Evolutionary conservation across 306 rosid genomes (phyloP).

Genomic region (Cicer arietinum): DNA sequence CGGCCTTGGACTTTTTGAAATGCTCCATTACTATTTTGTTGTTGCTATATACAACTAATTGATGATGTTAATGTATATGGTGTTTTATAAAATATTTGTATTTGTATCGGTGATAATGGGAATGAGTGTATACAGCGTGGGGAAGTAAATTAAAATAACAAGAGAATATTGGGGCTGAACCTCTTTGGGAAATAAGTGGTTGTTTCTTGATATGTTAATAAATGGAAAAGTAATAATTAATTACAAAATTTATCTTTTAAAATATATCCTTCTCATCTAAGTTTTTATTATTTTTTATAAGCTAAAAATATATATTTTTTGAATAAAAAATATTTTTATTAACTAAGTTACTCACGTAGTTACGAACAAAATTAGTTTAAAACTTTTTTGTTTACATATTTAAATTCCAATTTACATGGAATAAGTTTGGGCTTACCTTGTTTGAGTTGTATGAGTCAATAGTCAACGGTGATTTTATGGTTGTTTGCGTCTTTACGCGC

Average conservation of each 20-base stretch:
- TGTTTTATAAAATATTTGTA: not conserved
- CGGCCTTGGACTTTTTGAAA: slow-evolving; percentile 57
- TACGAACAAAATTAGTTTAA: no score
- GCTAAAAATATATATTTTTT: no score
- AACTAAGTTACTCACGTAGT: no score
- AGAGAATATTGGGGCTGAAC: not conserved
- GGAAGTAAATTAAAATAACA: not conserved
- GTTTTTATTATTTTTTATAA: no score
- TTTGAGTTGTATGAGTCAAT: not conserved
- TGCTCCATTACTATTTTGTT: slow-evolving; percentile 61
- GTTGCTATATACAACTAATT: not conserved
- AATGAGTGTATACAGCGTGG: not conserved
- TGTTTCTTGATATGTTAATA: not conserved
- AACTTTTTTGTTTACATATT: no score
- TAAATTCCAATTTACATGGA: no score
- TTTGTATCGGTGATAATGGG: slow-evolving; percentile 3
- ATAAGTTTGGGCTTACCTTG: not conserved
- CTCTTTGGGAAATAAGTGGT: slow-evolving; percentile 4
- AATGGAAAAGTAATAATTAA: not conserved
- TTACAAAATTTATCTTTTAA: not conserved
- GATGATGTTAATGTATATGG: not conserved
- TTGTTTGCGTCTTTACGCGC: not conserved
- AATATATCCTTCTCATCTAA: not conserved
- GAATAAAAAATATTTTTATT: no score
- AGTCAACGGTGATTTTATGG: not conserved